A percentile compares a stretch with the other conserved stretches of the same genome.
phyloP scores from a whole-genome alignment of 495 filamentous ascomycete genomes.

The Mycothermus thermophilus region DNA sequence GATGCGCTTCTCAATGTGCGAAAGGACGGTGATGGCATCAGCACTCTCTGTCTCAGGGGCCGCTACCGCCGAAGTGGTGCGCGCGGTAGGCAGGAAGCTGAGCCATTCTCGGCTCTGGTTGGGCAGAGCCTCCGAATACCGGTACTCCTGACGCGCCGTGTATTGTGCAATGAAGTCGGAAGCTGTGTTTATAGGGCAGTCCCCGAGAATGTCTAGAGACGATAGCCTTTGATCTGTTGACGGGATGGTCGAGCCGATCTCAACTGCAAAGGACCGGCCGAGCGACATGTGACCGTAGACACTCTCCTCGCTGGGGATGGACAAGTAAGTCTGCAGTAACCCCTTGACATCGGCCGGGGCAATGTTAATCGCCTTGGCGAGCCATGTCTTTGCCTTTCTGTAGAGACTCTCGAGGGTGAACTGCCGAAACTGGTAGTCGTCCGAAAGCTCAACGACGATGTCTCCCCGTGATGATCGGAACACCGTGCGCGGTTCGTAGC shows the following conservation, averaged over 20 bases:
- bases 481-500: constrained; percentile 72
- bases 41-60: constrained; percentile 34
- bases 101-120: constrained; percentile 50
- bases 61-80: constrained; percentile 27
- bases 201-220: constrained; percentile 58
- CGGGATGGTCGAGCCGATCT: constrained; percentile 81
- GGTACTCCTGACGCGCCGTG: constrained; percentile 90
- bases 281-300: constrained; percentile 79
- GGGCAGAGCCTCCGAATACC: constrained; percentile 56
- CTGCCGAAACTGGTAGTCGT: constrained; percentile 68
- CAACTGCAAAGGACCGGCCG: constrained; percentile 86
- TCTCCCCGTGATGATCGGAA: constrained; percentile 61
- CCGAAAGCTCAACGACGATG: constrained; percentile 77
- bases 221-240: constrained; percentile 73
- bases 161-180: constrained; percentile 95
- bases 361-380: constrained; percentile 61
- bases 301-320: constrained; percentile 79
- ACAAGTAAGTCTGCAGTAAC: constrained; percentile 85
- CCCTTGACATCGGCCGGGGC: constrained; percentile 93
- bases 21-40: constrained; percentile 45
- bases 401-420: constrained; percentile 67
- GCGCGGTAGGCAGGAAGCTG: constrained; percentile 39
- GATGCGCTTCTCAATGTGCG: constrained; percentile 54
- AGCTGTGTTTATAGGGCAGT: constrained; percentile 67
- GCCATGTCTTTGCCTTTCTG: constrained; percentile 64